phyloP scores from a whole-genome alignment of 1,284 basidiomycete species.

The Pterulicium gracile region DNA sequence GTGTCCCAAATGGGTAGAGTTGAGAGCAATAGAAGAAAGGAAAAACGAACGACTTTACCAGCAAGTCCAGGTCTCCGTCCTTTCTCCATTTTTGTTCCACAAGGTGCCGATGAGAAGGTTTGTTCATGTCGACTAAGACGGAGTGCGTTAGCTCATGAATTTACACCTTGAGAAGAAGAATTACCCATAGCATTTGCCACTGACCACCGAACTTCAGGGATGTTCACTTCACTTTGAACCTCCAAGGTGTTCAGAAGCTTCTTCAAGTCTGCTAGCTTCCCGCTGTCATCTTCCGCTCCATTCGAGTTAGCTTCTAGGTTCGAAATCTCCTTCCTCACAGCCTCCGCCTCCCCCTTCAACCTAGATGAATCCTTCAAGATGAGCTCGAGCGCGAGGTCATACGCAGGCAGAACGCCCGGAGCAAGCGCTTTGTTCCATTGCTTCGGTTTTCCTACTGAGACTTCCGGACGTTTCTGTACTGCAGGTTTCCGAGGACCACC shows the following conservation, averaged over 20 bases:
- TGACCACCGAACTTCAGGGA: conserved; percentile 70
- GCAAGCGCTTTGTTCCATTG: conserved; percentile 62
- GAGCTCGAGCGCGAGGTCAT: conserved; percentile 70
- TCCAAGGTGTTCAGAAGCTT: conserved; percentile 39
- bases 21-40: conserved; percentile 2
- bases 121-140: conserved; percentile 45
- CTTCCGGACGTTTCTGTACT: conserved; percentile 29
- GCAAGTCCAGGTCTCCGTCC: conserved; percentile 72
- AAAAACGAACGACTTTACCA: conserved; percentile 43
- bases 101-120: conserved; percentile 69
- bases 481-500: conserved; percentile 13
- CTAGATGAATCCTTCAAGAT: conserved; percentile 31
- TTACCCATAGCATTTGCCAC: conserved; percentile 68
- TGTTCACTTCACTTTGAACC: conserved; percentile 63
- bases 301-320: not conserved
- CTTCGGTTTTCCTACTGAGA: conserved; percentile 38
- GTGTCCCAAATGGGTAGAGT: conserved; percentile 6
- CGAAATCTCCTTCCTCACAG: conserved; percentile 15
- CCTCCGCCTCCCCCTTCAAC: conserved; percentile 15
- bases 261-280: conserved; percentile 25
- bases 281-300: not conserved
- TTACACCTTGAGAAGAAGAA: conserved; percentile 17
- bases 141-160: conserved; percentile 5
- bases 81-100: conserved; percentile 81
- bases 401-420: conserved; percentile 64